phyloP scores from a whole-genome alignment of 345 rosid species.

The Capsella bursapastoris region DNA sequence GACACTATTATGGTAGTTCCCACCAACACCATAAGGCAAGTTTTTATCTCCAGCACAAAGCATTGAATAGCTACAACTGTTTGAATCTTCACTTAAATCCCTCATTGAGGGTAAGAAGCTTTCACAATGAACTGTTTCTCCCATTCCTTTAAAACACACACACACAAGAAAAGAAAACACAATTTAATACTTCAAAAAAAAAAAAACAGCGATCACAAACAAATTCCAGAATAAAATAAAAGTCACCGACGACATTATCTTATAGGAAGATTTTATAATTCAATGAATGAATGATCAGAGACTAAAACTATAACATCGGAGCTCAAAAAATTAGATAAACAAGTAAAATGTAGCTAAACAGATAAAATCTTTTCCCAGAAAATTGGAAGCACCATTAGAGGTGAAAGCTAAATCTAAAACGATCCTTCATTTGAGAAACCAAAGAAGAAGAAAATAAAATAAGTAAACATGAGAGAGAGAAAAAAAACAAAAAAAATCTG shows the following conservation, averaged over 20 bases:
- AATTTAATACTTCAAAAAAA: no score
- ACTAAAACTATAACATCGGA: neutral
- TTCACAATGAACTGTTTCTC: slow-evolving; percentile 74
- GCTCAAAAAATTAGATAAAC: neutral
- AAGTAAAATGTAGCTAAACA: neutral
- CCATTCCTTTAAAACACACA: slow-evolving; percentile 58
- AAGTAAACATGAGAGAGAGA: no score
- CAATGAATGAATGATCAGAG: no score
- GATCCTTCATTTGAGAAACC: slow-evolving; percentile 20
- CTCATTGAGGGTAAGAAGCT: slow-evolving; percentile 75
- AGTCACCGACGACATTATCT: slow-evolving; percentile 23
- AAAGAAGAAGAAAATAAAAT: neutral
- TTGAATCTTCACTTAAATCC: slow-evolving; percentile 75
- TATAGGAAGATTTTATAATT: neutral
- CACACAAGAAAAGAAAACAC: no score
- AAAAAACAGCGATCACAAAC: neutral
- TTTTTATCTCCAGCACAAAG: slow-evolving; percentile 58
- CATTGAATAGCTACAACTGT: slow-evolving; percentile 66
- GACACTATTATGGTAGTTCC: slow-evolving; percentile 56
- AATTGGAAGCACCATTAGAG: slow-evolving; percentile 33
- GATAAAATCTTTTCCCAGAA: neutral
- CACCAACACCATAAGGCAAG: slow-evolving; percentile 39
- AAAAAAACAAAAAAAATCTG: slow-evolving; percentile 8
- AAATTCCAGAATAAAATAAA: neutral
- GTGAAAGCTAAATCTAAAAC: slow-evolving; percentile 22